phyloP scores from a whole-genome alignment of 2,329 filamentous ascomycete species.

The Claviceps capensis region DNA sequence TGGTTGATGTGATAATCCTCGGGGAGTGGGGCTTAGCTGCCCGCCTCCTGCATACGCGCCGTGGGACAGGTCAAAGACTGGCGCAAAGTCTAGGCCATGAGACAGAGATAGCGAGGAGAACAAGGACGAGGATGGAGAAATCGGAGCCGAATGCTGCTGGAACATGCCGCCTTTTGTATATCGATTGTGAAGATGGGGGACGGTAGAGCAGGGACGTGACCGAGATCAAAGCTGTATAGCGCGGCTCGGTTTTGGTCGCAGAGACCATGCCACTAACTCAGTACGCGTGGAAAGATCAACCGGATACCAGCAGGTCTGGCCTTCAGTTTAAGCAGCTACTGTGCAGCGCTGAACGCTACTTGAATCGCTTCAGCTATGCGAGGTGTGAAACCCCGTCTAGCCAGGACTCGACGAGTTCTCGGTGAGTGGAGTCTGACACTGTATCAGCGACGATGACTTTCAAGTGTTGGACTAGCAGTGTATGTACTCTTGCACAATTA shows the following conservation, averaged over 20 bases:
- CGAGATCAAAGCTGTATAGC: neutral
- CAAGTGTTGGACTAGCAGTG: neutral
- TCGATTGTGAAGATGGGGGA: neutral
- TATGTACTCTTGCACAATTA: constrained; percentile 3
- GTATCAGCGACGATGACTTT: neutral
- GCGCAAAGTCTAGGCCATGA: constrained; percentile 23
- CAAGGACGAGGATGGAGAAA: constrained; percentile 27
- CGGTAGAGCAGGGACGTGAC: neutral
- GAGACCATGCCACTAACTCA: neutral
- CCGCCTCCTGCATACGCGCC: constrained; percentile 4
- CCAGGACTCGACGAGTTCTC: neutral
- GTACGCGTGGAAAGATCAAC: neutral
- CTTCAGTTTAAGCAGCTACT: neutral
- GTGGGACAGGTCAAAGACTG: constrained; percentile 10
- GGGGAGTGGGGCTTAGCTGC: constrained; percentile 4
- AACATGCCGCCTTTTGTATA: constrained; percentile 31
- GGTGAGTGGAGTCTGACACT: constrained; percentile 1
- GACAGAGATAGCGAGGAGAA: constrained; percentile 15
- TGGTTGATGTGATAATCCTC: constrained; percentile 3
- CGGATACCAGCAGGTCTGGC: constrained; percentile 5
- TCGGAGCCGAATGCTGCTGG: constrained; percentile 38
- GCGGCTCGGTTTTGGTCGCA: neutral
- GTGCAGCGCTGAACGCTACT: neutral
- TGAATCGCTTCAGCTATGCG: constrained; percentile 2
- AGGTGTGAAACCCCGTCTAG: neutral